Conservation (phyloP, 208 protist genomes). For the Crithidia sp. region DNA sequence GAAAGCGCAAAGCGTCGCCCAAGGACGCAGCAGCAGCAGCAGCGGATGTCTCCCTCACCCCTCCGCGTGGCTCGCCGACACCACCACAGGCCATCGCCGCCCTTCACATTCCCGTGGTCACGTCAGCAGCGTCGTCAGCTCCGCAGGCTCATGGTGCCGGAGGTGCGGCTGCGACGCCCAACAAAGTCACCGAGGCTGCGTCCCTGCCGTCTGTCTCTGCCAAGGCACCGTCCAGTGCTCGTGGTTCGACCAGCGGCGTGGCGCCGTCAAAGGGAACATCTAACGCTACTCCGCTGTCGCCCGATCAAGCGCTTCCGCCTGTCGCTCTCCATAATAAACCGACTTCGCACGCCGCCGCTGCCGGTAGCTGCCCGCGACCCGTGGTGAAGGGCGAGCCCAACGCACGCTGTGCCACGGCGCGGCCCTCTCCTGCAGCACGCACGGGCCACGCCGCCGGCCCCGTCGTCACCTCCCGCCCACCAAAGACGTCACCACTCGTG, state of each 20-base stretch:
- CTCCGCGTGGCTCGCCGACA: no score
- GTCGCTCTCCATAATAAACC: background rate
- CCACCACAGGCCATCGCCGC: no score
- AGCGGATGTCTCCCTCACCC: background rate
- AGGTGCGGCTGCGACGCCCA: no score
- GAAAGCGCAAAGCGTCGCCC: background rate
- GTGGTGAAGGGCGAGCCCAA: constrained; percentile 9
- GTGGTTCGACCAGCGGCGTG: no score
- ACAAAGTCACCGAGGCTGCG: no score
- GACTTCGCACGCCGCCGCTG: no score
- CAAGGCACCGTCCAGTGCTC: no score
- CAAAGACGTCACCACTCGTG: background rate
- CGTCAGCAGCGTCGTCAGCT: no score
- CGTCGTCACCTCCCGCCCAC: background rate
- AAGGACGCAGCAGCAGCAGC: background rate
- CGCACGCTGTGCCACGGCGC: constrained; percentile 18
- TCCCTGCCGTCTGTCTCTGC: no score
- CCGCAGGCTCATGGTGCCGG: no score
- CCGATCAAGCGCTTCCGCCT: background rate
- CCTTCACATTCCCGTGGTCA: no score
- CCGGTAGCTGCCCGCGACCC: no score
- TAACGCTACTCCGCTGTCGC: background rate
- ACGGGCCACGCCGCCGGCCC: background rate
- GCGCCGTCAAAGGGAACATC: background rate
- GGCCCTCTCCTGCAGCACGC: background rate